phyloP scores from a whole-genome alignment of 2,329 filamentous ascomycete species.

The Xylaria sp. region DNA sequence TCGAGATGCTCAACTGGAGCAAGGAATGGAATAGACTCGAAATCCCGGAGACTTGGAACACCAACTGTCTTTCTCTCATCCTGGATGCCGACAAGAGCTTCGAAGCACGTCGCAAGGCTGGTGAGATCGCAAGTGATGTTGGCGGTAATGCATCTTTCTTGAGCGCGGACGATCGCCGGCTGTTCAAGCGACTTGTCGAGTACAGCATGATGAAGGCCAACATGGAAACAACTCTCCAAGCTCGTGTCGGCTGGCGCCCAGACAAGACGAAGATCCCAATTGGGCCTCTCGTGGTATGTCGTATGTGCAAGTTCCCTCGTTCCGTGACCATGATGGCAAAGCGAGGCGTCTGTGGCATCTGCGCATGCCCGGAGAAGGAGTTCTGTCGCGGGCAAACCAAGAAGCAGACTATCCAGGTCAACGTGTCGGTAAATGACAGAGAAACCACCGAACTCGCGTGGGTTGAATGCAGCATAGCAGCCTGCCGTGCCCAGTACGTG shows the following conservation, averaged over 20 bases:
- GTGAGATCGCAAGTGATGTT: slow-evolving; percentile 16
- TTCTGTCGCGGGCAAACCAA: slow-evolving; percentile 31
- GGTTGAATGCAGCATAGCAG: slow-evolving; percentile 49
- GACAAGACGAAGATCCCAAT: slow-evolving; percentile 46
- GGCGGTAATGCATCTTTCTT: slow-evolving; percentile 34
- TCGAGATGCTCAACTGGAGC: slow-evolving; percentile 45
- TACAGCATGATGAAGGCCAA: slow-evolving; percentile 52
- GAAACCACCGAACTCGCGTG: slow-evolving; percentile 42
- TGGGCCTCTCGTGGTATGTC: slow-evolving; percentile 48
- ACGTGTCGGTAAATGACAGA: slow-evolving; percentile 39
- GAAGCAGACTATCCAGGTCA: slow-evolving; percentile 24
- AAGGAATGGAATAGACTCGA: slow-evolving; percentile 51
- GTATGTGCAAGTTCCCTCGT: slow-evolving; percentile 46
- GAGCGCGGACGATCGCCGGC: slow-evolving; percentile 39
- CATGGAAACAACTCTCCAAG: slow-evolving; percentile 47
- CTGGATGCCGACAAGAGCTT: slow-evolving; percentile 49
- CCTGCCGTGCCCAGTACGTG: slow-evolving; percentile 53
- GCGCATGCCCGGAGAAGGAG: slow-evolving; percentile 25
- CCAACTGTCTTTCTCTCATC: slow-evolving; percentile 48
- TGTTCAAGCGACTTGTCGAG: slow-evolving; percentile 49
- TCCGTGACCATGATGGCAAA: slow-evolving; percentile 53
- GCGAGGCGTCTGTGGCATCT: slow-evolving; percentile 46
- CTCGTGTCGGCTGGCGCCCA: slow-evolving; percentile 49
- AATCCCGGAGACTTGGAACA: slow-evolving; percentile 53
- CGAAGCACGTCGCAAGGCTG: slow-evolving; percentile 32